Evolutionary conservation across 495 filamentous ascomycete genomes (phyloP), one percentile per base, ranked within the genome.

Genomic region (Trichocladium antarcticum): DNA sequence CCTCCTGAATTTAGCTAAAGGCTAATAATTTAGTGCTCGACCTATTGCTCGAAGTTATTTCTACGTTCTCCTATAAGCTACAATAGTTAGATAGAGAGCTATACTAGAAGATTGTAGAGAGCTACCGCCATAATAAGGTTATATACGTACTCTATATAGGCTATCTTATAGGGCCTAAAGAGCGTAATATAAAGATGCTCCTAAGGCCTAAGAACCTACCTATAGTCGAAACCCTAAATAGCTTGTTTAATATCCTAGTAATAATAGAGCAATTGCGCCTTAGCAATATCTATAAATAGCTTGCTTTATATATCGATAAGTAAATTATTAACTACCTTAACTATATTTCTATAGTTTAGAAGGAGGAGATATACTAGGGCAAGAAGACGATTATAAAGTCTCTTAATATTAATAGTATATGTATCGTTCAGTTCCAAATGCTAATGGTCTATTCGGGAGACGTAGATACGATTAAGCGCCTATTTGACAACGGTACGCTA

Each of bases 401-500:
- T 31, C 31, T 50, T 39, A 39, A 50, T 31, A 50, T 50, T 31
- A 28, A 50, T 19, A 50, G 31, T 37, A 50, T 50, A 16, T 27
- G 40, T 43, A 44, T 50, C 10, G 15, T 50, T 37, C 20, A 50
- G 40, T 50, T 50, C 47, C 47, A 32, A 37, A 43, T 43, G 40
- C 47, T 39, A 37, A 44, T 27, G 21, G 32, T 44, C 47, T 50
- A 21, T 44, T 28, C 31, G n/a, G 47, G 40, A 28, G 47, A 50
- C 32, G 32, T 17, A 37, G 47, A 50, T 14, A 50, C 40, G n/a
- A 50, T 50, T 22, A 43, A 50, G 39, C 47, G 47, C 38, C 22
- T 50, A 15, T 50, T 50, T 31, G 40, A 44, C 40, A 50, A 44
- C 40, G 40, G 47, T 31, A 50, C 40, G 28, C 47, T 50, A 38